Evolutionary conservation across 2,329 filamentous ascomycete species (phyloP).

Genomic region (Ophiostoma australiae): DNA sequence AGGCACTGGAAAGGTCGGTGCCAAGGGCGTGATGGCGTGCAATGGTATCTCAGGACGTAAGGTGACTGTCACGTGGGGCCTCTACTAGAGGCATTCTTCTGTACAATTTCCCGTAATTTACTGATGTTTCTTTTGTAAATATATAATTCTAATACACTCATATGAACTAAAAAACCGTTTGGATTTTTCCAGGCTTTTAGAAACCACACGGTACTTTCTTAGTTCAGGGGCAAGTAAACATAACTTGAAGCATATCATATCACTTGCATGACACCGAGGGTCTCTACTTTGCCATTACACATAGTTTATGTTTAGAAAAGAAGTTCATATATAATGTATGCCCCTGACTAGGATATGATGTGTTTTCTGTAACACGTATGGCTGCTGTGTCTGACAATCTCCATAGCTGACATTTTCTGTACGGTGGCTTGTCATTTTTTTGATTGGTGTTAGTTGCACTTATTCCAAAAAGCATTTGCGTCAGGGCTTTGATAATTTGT

Average conservation of each 20-base stretch:
- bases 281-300: not conserved
- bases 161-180: not conserved
- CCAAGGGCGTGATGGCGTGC: constrained; percentile 11
- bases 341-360: not conserved
- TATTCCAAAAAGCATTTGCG: not conserved
- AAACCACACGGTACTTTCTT: too few relatives aligned
- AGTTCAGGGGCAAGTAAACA: too few relatives aligned
- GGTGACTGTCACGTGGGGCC: not conserved
- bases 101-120: not conserved
- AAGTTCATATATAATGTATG: not conserved
- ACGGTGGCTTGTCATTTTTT: not conserved
- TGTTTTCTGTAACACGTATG: not conserved
- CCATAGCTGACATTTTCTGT: not conserved
- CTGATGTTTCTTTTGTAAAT: not conserved
- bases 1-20: constrained; percentile 21
- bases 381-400: not conserved
- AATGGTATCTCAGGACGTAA: not conserved
- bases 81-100: not conserved
- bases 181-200: not conserved
- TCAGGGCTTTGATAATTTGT: not conserved
- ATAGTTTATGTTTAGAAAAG: not conserved
- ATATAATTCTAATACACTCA: not conserved
- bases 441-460: not conserved
- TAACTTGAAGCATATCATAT: too few relatives aligned
- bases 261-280: not conserved